Base-by-base conservation (phyloP, 495 filamentous ascomycete species). In the Physcia stellaris region DNA sequence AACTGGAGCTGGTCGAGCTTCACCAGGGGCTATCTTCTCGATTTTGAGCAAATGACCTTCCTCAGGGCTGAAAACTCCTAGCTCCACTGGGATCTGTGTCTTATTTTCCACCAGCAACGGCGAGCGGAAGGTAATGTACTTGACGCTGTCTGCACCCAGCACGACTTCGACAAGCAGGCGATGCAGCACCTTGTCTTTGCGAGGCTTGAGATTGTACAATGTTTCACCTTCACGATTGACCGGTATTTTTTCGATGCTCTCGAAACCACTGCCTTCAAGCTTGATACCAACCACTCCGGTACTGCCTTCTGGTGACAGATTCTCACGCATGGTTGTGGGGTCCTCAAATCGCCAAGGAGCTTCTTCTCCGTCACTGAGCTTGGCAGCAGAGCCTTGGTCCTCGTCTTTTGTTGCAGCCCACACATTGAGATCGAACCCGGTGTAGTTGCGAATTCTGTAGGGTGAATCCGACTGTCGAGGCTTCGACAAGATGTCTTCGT, bases 41-140 rank as follows among this genome's bases (percentile, higher is more conserved):
- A 98, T 94, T 62, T 95, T 98, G 42, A 95, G 67, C 32, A 98
- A 69, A 55, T 94, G 78, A 5, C 87, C 87, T 33, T 93, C 82
- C 45, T 83, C 73, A 5, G 80, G 75, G 55, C 85, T 90, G 53
- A 83, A 92, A 4, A 98, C 75, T n/a, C 92, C 90, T 18, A 98
- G 48, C 59, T 98, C 92, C 2, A 96, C 75, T 0, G 92, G 87
- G 40, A 98, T 94, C 56, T 96, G 86, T 2, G 90, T 96, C 51
- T 86, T 80, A 61, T 98, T 98, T 58, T 95, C 90, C n/a, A 98
- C 74, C 11, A 94, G 61, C n/a, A 98, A 66, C 5, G 90, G 90
- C 11, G 90, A 96, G 27, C 88, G 77, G 54, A 98, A 83, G 6
- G 86, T 96, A 50, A 98, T 90, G 55, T 94, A 88, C 60, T 98